Percentiles rank a stretch among this genome's conserved stretches.
Evolutionary conservation across 805 yeast genomes (phyloP).

Genomic region (Candida fluviatilis): DNA sequence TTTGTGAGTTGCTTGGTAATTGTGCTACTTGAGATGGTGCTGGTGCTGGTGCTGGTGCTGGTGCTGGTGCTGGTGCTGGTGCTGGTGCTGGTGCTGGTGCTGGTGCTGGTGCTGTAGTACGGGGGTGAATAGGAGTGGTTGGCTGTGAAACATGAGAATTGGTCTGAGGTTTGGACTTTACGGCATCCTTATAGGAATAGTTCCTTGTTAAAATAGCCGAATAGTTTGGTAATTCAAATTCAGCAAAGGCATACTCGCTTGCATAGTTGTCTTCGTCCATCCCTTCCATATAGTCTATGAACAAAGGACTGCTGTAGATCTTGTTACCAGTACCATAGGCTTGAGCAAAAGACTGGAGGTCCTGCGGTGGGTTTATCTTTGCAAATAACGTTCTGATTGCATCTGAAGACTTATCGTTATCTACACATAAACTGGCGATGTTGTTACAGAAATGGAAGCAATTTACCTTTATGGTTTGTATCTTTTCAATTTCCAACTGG

Average conservation of each 20-base stretch:
- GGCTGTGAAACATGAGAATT: not conserved
- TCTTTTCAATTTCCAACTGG: constrained; percentile 65
- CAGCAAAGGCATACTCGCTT: constrained; percentile 19
- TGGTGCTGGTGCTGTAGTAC: not conserved
- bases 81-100: not conserved
- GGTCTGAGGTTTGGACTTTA: not conserved
- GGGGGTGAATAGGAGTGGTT: not conserved
- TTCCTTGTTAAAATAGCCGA: constrained; percentile 21
- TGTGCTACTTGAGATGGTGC: not conserved
- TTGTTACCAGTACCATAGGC: constrained; percentile 62
- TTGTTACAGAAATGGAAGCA: constrained; percentile 77
- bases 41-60: not conserved
- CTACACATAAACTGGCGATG: constrained; percentile 70
- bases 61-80: not conserved
- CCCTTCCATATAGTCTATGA: constrained; percentile 52
- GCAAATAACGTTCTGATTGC: constrained; percentile 64
- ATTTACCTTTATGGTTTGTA: constrained; percentile 63
- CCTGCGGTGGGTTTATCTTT: constrained; percentile 58
- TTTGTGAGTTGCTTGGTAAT: not conserved
- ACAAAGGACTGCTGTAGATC: constrained; percentile 55
- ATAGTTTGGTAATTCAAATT: constrained; percentile 31
- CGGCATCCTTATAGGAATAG: constrained; percentile 14
- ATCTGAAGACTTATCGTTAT: constrained; percentile 75
- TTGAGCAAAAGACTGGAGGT: constrained; percentile 50
- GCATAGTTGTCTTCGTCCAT: constrained; percentile 22